These are phyloP conservation scores for Nakazawaea ishiwadae DNA, from an alignment of 805 yeast species.

Conservation along the genomic window DNA sequence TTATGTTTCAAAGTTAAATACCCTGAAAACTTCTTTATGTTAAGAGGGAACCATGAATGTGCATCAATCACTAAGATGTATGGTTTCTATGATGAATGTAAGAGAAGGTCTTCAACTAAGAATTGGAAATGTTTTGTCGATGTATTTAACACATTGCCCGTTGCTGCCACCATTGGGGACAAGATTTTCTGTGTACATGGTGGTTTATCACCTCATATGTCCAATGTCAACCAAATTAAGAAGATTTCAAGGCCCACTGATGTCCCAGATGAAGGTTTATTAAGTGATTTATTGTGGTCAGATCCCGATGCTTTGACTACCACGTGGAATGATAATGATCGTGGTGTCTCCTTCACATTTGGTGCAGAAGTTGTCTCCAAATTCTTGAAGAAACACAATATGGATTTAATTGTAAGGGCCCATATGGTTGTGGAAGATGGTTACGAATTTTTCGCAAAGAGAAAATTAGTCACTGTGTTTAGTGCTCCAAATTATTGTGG, in stretches of 20 bases:
- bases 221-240: conserved; percentile 62
- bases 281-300: conserved; percentile 79
- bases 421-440: conserved; percentile 92
- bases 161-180: conserved; percentile 58
- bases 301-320: conserved; percentile 60
- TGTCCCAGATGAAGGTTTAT: conserved; percentile 73
- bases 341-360: conserved; percentile 79
- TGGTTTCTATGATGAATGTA: conserved; percentile 60
- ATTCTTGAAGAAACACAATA: conserved; percentile 60
- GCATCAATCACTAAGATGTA: conserved; percentile 57
- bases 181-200: conserved; percentile 61
- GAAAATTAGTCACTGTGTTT: conserved; percentile 73
- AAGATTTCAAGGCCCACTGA: conserved; percentile 77
- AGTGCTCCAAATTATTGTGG: conserved; percentile 86
- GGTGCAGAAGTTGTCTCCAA: conserved; percentile 69
- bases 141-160: conserved; percentile 54
- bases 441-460: conserved; percentile 72
- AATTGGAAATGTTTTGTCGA: conserved; percentile 51
- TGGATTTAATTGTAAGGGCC: conserved; percentile 76
- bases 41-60: conserved; percentile 56
- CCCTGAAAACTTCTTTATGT: conserved; percentile 57
- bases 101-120: conserved; percentile 41
- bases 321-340: conserved; percentile 78
- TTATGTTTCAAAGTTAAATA: conserved; percentile 52
- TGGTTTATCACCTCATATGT: conserved; percentile 71